Evolutionary conservation across 2,329 filamentous ascomycete genomes (phyloP).

Genomic region (Lasiodiplodia gonubiensis): DNA sequence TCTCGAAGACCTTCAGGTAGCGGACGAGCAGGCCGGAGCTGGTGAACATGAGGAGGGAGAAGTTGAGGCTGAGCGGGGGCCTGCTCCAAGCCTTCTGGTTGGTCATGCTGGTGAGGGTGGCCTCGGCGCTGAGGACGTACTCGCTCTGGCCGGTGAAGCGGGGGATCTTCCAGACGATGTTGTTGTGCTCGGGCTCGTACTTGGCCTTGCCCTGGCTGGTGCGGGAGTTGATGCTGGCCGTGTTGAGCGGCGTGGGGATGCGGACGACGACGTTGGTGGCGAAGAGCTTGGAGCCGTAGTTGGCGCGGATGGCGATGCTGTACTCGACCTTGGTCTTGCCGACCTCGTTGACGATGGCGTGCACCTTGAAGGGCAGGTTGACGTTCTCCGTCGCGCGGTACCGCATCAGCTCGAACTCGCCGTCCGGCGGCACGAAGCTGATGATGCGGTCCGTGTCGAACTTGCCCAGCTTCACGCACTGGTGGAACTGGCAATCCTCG

Average conservation of each 20-base stretch:
- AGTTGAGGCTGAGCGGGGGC: constrained; percentile 88
- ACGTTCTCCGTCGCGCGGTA: constrained; percentile 99
- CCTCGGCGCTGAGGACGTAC: constrained; percentile 92
- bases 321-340: constrained; percentile 98
- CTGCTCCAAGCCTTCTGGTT: constrained; percentile 97
- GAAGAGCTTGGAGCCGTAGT: constrained; percentile 95
- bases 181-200: constrained; percentile 97
- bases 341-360: constrained; percentile 97
- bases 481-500: constrained; percentile 98
- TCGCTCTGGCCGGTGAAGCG: constrained; percentile 98
- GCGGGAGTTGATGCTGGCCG: constrained; percentile 88
- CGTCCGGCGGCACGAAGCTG: constrained; percentile 94
- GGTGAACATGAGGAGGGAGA: constrained; percentile 97
- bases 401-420: constrained; percentile 98
- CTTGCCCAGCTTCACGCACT: constrained; percentile 96
- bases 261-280: constrained; percentile 94
- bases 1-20: constrained; percentile 98
- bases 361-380: constrained; percentile 97
- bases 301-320: constrained; percentile 95
- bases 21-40: constrained; percentile 89
- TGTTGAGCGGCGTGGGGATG: constrained; percentile 95
- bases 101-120: constrained; percentile 93
- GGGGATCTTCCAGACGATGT: constrained; percentile 98
- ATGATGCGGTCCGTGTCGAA: constrained; percentile 98
- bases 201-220: constrained; percentile 97